These are phyloP conservation scores for Ogataea parapolymorpha DNA, from an alignment of 805 yeast species.

Conservation along the genomic window DNA sequence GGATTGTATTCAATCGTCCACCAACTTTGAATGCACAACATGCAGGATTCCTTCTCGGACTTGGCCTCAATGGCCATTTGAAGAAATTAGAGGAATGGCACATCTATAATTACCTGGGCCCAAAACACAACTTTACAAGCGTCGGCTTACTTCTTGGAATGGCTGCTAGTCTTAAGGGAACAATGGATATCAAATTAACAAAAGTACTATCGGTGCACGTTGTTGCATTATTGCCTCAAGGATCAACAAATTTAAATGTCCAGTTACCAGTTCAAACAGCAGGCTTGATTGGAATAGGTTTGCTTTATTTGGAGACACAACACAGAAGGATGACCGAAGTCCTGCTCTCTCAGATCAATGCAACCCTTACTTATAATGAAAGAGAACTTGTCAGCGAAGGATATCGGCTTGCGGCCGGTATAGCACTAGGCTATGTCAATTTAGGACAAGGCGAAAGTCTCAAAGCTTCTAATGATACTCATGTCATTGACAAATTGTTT, in stretches of 20 bases:
- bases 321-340: constrained; percentile 86
- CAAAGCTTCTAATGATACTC: constrained; percentile 49
- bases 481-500: constrained; percentile 57
- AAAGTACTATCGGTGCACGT: constrained; percentile 92
- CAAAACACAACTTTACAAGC: constrained; percentile 80
- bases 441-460: constrained; percentile 69
- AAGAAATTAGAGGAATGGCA: constrained; percentile 91
- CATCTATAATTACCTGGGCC: constrained; percentile 86
- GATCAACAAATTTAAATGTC: constrained; percentile 87
- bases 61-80: constrained; percentile 90
- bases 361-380: constrained; percentile 52
- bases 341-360: constrained; percentile 63
- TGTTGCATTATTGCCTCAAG: constrained; percentile 84
- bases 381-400: constrained; percentile 65
- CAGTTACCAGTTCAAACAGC: constrained; percentile 83
- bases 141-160: constrained; percentile 86
- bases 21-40: constrained; percentile 69
- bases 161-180: constrained; percentile 82
- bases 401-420: constrained; percentile 83
- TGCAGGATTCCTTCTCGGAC: constrained; percentile 91
- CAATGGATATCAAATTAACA: constrained; percentile 82
- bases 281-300: constrained; percentile 85
- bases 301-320: constrained; percentile 71
- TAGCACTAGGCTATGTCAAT: constrained; percentile 81
- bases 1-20: constrained; percentile 89